A percentile compares a stretch with the other conserved stretches of the same genome.
Evolutionary conservation across 306 rosid species (phyloP).

Genomic region (Vachellia pachyceras): DNA sequence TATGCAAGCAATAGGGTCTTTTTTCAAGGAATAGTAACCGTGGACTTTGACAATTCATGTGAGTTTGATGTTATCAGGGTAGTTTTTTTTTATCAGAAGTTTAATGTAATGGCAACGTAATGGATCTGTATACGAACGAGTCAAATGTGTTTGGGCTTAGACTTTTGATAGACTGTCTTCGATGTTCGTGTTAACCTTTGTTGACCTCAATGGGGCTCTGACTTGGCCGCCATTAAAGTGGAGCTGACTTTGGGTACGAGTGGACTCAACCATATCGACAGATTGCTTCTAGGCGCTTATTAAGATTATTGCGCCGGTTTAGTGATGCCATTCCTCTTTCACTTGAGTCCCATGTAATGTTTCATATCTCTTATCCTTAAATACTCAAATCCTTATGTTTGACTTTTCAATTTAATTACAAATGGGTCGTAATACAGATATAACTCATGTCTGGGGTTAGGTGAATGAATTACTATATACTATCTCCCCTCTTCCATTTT

Average conservation of each 20-base stretch:
- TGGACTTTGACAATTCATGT: neutral
- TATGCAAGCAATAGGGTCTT: too few relatives aligned
- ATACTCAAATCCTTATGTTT: neutral
- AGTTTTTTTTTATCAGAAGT: too few relatives aligned
- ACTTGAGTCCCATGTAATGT: neutral
- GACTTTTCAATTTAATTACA: neutral
- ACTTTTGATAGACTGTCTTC: neutral
- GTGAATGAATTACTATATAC: neutral
- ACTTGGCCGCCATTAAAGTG: neutral
- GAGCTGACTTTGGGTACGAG: neutral
- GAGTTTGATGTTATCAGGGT: too few relatives aligned
- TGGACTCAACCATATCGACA: neutral
- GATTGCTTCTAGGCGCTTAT: neutral
- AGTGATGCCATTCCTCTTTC: neutral
- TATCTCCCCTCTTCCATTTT: too few relatives aligned
- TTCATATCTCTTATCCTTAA: neutral
- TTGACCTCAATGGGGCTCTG: neutral
- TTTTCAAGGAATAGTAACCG: neutral
- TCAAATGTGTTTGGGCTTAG: slow-evolving; percentile 6
- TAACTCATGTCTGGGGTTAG: neutral
- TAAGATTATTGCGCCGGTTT: neutral
- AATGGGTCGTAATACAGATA: neutral
- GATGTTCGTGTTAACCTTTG: neutral
- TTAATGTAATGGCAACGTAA: too few relatives aligned
- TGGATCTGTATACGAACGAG: neutral